Percentiles rank a stretch among this genome's conserved stretches.
phyloP scores from a whole-genome alignment of 2,329 filamentous ascomycete species.

The Trichoderma gracile region DNA sequence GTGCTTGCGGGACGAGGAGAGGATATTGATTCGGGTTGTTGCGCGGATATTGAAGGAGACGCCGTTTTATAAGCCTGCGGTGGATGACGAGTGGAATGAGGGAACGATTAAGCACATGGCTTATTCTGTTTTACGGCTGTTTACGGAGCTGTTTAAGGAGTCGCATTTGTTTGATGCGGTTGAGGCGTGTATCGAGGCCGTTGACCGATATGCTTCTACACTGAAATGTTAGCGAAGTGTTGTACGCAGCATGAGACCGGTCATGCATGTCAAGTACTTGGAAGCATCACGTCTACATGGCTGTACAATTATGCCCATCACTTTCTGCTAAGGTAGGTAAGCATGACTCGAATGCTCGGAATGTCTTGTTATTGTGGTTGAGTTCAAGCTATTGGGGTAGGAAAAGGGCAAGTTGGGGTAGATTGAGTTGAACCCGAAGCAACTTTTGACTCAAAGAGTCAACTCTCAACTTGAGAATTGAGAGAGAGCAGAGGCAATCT shows the following conservation, averaged over 20 bases:
- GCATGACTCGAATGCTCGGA: not conserved
- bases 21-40: conserved; percentile 8
- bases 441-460: too few relatives aligned
- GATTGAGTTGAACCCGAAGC: conserved; percentile 8
- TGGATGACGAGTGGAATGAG: not conserved
- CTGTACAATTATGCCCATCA: not conserved
- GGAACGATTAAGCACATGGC: conserved; percentile 7
- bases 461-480: too few relatives aligned
- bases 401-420: conserved; percentile 3
- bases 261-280: too few relatives aligned
- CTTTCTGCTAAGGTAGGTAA: not conserved
- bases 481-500: too few relatives aligned
- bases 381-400: conserved; percentile 15
- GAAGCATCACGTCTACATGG: too few relatives aligned
- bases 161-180: conserved; percentile 20
- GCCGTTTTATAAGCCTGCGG: not conserved
- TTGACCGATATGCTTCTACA: conserved; percentile 10
- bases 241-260: not conserved
- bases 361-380: not conserved
- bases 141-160: conserved; percentile 17
- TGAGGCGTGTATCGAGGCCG: conserved; percentile 10
- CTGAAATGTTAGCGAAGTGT: not conserved
- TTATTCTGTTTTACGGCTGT: not conserved
- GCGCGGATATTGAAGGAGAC: conserved; percentile 11
- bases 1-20: not conserved